phyloP scores from a whole-genome alignment of 2,329 filamentous ascomycete genomes.

The Penicillium fuscoglaucum region DNA sequence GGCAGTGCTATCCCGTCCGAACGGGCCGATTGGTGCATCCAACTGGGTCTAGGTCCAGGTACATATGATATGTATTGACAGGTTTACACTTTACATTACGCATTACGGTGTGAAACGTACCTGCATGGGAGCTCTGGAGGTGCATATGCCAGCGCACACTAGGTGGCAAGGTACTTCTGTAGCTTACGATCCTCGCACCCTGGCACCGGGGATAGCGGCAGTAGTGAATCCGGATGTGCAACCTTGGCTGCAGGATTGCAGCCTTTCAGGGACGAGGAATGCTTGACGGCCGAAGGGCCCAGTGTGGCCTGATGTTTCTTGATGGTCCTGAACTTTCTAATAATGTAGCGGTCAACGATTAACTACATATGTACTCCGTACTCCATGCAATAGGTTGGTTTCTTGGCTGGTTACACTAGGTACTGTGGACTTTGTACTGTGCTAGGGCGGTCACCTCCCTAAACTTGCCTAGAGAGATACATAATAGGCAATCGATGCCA shows the following conservation, averaged over 20 bases:
- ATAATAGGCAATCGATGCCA: neutral
- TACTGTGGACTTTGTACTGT: neutral
- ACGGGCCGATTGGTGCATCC: neutral
- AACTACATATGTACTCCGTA: neutral
- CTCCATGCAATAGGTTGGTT: neutral
- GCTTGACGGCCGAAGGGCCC: neutral
- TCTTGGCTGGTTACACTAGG: neutral
- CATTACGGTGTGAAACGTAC: conserved; percentile 1
- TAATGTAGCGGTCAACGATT: neutral
- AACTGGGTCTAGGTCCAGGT: neutral
- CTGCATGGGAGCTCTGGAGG: neutral
- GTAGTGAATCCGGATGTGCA: neutral
- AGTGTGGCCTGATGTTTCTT: neutral
- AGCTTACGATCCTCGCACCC: neutral
- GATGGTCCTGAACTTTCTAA: neutral
- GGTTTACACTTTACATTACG: conserved; percentile 3
- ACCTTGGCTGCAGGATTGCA: neutral
- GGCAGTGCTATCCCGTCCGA: neutral
- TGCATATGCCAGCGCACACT: conserved; percentile 8
- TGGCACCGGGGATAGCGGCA: neutral
- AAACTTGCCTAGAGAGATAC: neutral
- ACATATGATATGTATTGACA: neutral
- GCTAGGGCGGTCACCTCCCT: neutral
- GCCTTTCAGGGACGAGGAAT: neutral
- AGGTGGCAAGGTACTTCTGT: neutral